Base-by-base conservation (phyloP, 495 filamentous ascomycete species). In the Tuber aestivum region DNA sequence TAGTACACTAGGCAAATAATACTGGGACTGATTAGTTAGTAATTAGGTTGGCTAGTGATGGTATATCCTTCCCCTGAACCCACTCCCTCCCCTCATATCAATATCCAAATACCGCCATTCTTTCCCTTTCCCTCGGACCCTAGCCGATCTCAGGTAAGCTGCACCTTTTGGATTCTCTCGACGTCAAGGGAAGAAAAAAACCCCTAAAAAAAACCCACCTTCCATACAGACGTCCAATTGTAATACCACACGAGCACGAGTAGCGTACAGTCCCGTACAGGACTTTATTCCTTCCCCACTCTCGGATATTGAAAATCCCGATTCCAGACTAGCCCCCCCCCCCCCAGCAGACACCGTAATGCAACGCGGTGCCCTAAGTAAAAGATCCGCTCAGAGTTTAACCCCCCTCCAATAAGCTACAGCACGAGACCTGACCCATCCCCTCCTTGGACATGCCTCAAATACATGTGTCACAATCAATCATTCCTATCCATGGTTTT, bases 401-500 rank as follows among this genome's bases (percentile, higher is more conserved):
- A 61, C 50, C 27, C 50, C 50, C n/a, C 14, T n/a, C 50, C 50
- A 61, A 61, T 61, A n/a, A n/a, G n/a, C n/a, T n/a, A 32, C n/a
- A n/a, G 9, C 50, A 32, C 14, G 50, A 27, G 50, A 16, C 50
- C 12, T 27, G 50, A 14, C 50, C 50, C 12, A 23, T n/a, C 48
- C 48, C 48, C 48, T n/a, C n/a, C 48, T 27, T 56, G 48, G 27
- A 14, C 50, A 61, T 61, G 50, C n/a, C n/a, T 27, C 10, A 61
- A 61, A 61, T 61, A n/a, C 23, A 61, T 27, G 50, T 61, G n/a
- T 14, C 50, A 61, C 50, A 61, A 61, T 48, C 45, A 48, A 40
- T 69, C 69, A 78, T 75, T 71, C 77, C 70, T 71, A 75, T 70
- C 77, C 76, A 79, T 79, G 76, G 76, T 72, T 32, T 79, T 70